Percentiles rank a stretch among this genome's conserved stretches.
Conservation (phyloP, 2,329 filamentous ascomycete species). For the Exophiala mesophila region DNA sequence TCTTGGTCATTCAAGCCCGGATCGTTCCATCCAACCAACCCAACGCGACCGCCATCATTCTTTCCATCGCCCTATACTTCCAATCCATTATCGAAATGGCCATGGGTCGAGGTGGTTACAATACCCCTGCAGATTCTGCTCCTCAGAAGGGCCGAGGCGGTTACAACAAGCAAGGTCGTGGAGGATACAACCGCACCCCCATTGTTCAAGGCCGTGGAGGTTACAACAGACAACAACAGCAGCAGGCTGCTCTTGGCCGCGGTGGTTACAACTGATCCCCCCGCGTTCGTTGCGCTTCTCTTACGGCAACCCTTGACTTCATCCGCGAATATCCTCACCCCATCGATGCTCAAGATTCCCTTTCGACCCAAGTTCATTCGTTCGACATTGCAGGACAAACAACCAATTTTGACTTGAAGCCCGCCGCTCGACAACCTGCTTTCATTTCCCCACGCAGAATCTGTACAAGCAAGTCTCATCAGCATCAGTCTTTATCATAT, state of each 20-base stretch:
- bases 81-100: constrained; percentile 17
- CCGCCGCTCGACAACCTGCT: too few relatives aligned
- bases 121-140: constrained; percentile 22
- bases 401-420: too few relatives aligned
- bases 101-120: constrained; percentile 32
- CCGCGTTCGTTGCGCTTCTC: too few relatives aligned
- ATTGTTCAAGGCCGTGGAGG: constrained; percentile 24
- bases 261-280: constrained; percentile 33
- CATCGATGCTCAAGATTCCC: neutral
- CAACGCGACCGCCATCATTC: constrained; percentile 6
- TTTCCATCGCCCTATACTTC: constrained; percentile 13
- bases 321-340: too few relatives aligned
- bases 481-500: constrained; percentile 3
- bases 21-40: constrained; percentile 5
- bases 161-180: constrained; percentile 31
- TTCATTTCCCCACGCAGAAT: constrained; percentile 55
- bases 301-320: too few relatives aligned
- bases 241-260: constrained; percentile 26
- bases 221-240: constrained; percentile 28
- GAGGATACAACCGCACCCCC: constrained; percentile 18
- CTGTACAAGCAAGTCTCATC: constrained; percentile 32
- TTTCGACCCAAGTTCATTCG: neutral
- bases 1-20: constrained; percentile 20
- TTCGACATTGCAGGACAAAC: neutral
- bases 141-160: constrained; percentile 34